Base-by-base conservation (phyloP, 2,329 filamentous ascomycete species). In the Talaromyces rugulosus region DNA sequence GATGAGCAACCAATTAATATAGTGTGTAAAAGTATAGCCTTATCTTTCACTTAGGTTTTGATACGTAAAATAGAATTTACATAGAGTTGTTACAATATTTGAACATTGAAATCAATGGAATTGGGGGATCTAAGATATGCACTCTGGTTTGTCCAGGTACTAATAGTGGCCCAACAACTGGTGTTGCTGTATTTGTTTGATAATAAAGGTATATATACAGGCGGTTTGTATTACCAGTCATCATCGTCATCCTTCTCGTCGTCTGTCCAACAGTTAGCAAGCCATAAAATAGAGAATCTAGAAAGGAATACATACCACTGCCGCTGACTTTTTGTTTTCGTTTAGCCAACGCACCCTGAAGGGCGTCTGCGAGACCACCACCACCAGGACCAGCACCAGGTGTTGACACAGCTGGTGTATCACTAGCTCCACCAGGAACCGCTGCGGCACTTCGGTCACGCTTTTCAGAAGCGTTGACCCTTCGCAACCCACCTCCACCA, bases 301-400 rank as follows among this genome's bases (percentile, higher is more conserved):
- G 34, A 61, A 59, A 57, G 9, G 58, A 58, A 52, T 14, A 89
- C 91, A 87, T 86, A 97, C 94, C 94, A 82, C 91, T 96, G 75
- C 91, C 89, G 78, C 91, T 91, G 74, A 97, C 94, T 82, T 96
- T 96, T 77, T 92, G 87, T 82, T 97, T 97, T 75, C 94, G 85
- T 79, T 91, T 90, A 72, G 89, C 86, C 69, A 93, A 77, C 62
- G 89, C 90, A 63, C 87, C 89, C 63, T 91, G 91, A 68, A 96
- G 79, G 55, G 92, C 93, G 78, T 89, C 91, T 27, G 92, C 91
- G 83, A 97, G 86, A 40, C 86, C 88, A 61, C 87, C 78, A 12
- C 44, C 44, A 6, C 44, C 50, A 61, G 75, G 75, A 52, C 85
- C 83, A 18, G 81, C 83, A 51, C 83, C 83, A 56, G 79, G 74